Evolutionary conservation across 208 protist genomes (phyloP).

Genomic region (Leishmania mexicana): DNA sequence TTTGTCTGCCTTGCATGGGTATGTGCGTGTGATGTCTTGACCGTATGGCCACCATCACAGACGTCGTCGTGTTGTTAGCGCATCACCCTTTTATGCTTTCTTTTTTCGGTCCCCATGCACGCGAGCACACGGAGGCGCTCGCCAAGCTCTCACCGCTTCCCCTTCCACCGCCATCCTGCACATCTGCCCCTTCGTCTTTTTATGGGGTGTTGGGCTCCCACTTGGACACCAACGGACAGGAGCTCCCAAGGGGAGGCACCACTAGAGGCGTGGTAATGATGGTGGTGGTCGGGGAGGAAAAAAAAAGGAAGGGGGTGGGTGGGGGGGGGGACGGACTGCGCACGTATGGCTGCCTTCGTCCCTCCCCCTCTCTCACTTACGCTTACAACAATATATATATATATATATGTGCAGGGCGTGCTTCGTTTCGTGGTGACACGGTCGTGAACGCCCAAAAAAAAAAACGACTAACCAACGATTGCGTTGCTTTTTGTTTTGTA

Average conservation of each 20-base stretch:
- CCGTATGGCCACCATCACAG: not conserved
- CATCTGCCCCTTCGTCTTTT: not conserved
- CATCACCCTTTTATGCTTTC: not conserved
- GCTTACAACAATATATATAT: not conserved
- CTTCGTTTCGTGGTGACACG: not conserved
- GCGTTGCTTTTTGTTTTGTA: not conserved
- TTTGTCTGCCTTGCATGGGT: not conserved
- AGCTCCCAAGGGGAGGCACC: not conserved
- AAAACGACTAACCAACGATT: not conserved
- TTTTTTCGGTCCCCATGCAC: not conserved
- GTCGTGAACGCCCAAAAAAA: not conserved
- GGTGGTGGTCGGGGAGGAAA: not conserved
- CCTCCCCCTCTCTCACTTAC: not conserved
- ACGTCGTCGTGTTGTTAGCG: not conserved
- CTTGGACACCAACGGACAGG: not conserved
- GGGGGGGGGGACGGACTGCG: not conserved
- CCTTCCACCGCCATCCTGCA: not conserved
- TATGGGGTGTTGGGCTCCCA: not conserved
- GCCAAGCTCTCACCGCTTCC: not conserved
- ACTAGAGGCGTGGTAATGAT: not conserved
- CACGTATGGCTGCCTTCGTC: not conserved
- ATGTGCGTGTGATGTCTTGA: not conserved
- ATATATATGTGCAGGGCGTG: not conserved
- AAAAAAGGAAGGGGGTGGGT: not conserved
- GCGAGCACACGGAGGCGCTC: not conserved